phyloP scores from a whole-genome alignment of 768 basidiomycete species.

The Tulasnella sp. region DNA sequence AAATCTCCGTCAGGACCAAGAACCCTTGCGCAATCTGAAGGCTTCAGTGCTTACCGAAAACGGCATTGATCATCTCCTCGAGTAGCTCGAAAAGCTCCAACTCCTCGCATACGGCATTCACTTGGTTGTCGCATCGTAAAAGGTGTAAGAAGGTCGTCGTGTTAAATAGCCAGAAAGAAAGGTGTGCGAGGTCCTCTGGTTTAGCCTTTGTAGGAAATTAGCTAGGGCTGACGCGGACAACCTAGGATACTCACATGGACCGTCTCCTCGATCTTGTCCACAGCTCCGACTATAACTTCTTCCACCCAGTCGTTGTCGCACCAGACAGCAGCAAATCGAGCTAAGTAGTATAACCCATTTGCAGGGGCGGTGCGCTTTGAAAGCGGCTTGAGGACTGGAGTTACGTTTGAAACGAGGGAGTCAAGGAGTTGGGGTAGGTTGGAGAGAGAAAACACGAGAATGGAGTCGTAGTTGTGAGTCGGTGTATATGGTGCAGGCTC shows the following conservation, averaged over 20 bases:
- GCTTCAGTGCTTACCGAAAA: constrained; percentile 62
- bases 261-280: constrained; percentile 86
- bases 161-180: constrained; percentile 96
- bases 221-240: constrained; percentile 14
- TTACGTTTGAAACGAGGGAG: constrained; percentile 73
- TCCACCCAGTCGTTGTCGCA: constrained; percentile 91
- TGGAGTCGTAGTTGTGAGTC: constrained; percentile 68
- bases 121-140: constrained; percentile 75
- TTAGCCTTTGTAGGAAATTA: constrained; percentile 49
- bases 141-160: constrained; percentile 86
- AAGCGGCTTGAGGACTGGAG: constrained; percentile 55
- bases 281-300: constrained; percentile 84
- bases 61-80: constrained; percentile 89
- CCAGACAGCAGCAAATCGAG: constrained; percentile 87
- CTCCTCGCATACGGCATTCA: constrained; percentile 75
- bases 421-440: constrained; percentile 74
- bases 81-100: constrained; percentile 80
- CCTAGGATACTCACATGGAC: constrained; percentile 67
- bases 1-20: background rate
- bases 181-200: constrained; percentile 77
- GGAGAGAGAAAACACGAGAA: constrained; percentile 89
- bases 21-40: constrained; percentile 26
- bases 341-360: constrained; percentile 83
- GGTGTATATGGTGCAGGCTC: constrained; percentile 58
- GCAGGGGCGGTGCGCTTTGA: constrained; percentile 68